A percentile compares a stretch with the other conserved stretches of the same genome.
phyloP scores from a whole-genome alignment of 2,329 filamentous ascomycete genomes.

The Diaporthe ampelina region DNA sequence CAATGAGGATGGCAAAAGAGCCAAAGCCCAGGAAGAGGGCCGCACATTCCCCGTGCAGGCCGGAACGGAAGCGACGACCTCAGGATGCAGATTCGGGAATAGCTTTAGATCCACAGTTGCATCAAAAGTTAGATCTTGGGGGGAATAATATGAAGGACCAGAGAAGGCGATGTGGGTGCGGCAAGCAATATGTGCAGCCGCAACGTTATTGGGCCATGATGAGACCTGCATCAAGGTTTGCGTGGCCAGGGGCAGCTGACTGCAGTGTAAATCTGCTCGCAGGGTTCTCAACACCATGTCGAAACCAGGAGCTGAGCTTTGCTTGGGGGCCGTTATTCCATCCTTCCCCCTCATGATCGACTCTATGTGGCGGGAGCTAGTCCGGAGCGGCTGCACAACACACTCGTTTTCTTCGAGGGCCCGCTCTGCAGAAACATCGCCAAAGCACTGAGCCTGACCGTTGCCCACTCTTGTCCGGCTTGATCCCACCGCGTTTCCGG shows the following conservation, averaged over 20 bases:
- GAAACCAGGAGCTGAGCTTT: too few relatives aligned
- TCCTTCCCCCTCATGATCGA: background rate
- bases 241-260: conserved; percentile 4
- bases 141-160: conserved; percentile 17
- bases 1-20: background rate
- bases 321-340: background rate
- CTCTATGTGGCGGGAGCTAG: background rate
- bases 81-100: background rate
- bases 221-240: background rate
- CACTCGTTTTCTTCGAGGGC: background rate
- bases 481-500: background rate
- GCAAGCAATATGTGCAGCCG: conserved; percentile 15
- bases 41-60: background rate
- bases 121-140: conserved; percentile 11
- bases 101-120: conserved; percentile 23
- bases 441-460: background rate
- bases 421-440: background rate
- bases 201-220: background rate
- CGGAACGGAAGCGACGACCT: conserved; percentile 8
- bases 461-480: background rate
- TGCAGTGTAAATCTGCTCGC: background rate
- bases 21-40: background rate
- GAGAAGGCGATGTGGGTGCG: background rate
- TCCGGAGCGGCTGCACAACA: background rate
- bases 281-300: background rate